Conservation (phyloP, 2,329 filamentous ascomycete species). For the Colletotrichum sojae region DNA sequence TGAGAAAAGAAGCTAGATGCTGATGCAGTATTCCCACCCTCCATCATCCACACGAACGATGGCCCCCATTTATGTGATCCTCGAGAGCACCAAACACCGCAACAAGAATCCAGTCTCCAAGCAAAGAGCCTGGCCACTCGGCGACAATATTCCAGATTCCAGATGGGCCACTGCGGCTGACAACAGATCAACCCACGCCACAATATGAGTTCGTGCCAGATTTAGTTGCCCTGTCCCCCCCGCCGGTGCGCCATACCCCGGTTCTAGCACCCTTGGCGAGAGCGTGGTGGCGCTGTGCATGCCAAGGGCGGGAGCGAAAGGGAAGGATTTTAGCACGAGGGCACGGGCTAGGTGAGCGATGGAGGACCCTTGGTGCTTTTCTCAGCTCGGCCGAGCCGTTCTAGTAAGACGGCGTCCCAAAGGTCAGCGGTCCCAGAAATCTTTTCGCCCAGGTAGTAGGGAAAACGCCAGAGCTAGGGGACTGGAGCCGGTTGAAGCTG, state of each 20-base stretch:
- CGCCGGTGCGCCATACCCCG: background rate
- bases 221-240: background rate
- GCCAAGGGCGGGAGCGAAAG: conserved; percentile 18
- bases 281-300: conserved; percentile 9
- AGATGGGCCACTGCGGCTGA: conserved; percentile 7
- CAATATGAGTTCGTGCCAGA: conserved; percentile 16
- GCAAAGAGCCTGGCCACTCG: background rate
- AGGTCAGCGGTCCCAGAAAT: background rate
- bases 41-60: too few species aligned
- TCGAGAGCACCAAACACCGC: background rate
- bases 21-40: too few species aligned
- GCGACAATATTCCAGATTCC: conserved; percentile 14
- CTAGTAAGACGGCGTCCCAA: background rate
- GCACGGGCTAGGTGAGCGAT: background rate
- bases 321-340: conserved; percentile 10
- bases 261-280: conserved; percentile 11
- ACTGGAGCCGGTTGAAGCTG: background rate
- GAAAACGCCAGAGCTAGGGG: background rate
- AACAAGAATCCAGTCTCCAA: background rate
- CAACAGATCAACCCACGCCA: conserved; percentile 4
- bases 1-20: background rate
- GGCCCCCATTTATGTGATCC: conserved; percentile 7
- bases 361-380: background rate
- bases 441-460: background rate
- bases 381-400: conserved; percentile 12